Percentiles rank a stretch among this genome's conserved stretches.
Conservation (phyloP, 768 basidiomycete genomes). For the Podaxis rugospora region DNA sequence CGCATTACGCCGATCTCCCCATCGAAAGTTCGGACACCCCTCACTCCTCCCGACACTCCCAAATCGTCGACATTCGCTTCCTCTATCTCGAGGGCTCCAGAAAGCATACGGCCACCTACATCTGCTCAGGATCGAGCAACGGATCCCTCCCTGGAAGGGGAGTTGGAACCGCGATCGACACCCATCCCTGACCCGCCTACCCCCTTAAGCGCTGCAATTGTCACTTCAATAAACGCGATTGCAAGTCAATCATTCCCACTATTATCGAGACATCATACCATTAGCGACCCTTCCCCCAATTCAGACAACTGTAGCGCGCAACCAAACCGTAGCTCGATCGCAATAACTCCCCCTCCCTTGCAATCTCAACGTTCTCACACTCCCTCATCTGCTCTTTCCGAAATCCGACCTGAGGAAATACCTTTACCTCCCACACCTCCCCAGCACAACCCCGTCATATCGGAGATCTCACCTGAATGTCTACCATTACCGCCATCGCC, state of each 20-base stretch:
- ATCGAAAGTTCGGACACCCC: conserved; percentile 25
- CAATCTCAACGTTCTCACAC: not conserved
- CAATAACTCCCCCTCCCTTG: conserved; percentile 10
- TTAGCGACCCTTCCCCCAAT: not conserved
- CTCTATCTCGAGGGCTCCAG: not conserved
- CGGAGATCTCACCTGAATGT: not conserved
- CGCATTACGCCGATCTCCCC: conserved; percentile 2
- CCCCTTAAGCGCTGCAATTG: conserved; percentile 3
- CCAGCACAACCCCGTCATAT: not conserved
- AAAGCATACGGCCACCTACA: not conserved
- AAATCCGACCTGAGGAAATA: conserved; percentile 5
- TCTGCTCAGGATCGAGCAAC: not conserved
- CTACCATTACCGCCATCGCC: not conserved
- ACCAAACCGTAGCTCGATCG: not conserved
- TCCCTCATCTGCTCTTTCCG: conserved; percentile 1
- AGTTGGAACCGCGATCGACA: not conserved
- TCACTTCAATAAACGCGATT: conserved; percentile 1
- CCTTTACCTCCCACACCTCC: conserved; percentile 3
- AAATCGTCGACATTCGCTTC: conserved; percentile 13
- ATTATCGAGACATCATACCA: not conserved
- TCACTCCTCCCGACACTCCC: conserved; percentile 31
- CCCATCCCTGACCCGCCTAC: not conserved
- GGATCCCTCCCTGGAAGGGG: not conserved
- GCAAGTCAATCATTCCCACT: conserved; percentile 6
- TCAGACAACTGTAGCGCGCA: not conserved